Conservation (phyloP, 306 rosid species). For the Sindora glabra region DNA sequence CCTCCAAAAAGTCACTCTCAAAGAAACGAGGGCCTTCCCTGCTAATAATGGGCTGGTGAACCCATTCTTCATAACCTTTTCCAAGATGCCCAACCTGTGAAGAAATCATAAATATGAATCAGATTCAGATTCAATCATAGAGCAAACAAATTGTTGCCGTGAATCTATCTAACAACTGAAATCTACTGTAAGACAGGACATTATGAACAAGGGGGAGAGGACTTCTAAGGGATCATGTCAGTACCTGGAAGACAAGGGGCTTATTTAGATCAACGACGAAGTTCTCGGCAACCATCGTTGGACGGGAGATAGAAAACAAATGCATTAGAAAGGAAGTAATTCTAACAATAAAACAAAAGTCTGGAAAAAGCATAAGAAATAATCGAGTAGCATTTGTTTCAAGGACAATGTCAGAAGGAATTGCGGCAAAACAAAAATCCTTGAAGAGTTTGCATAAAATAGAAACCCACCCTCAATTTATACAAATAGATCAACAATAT, state of each 20-base stretch:
- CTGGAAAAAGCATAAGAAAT: not conserved
- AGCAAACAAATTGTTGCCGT: not conserved
- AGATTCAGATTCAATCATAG: not conserved
- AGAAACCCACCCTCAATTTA: not conserved
- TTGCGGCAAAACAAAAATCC: no score
- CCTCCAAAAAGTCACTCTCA: slow-evolving; percentile 77
- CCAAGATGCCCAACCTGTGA: slow-evolving; percentile 90
- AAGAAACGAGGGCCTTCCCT: slow-evolving; percentile 89
- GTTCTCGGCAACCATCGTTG: slow-evolving; percentile 69
- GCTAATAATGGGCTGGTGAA: slow-evolving; percentile 85
- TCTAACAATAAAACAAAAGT: not conserved
- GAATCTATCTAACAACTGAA: slow-evolving; percentile 5
- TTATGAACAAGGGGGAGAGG: not conserved
- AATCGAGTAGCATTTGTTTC: not conserved
- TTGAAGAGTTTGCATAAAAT: no score
- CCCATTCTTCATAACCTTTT: slow-evolving; percentile 88
- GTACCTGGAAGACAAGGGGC: slow-evolving; percentile 92
- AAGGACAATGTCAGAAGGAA: no score
- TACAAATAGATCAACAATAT: not conserved
- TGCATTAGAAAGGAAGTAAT: not conserved
- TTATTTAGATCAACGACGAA: slow-evolving; percentile 76
- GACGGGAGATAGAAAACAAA: slow-evolving; percentile 14
- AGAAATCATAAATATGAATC: slow-evolving; percentile 12
- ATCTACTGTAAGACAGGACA: not conserved
- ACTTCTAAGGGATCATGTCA: not conserved